Conservation (phyloP, 2,329 filamentous ascomycete species). For the Aspergillus nomiae region DNA sequence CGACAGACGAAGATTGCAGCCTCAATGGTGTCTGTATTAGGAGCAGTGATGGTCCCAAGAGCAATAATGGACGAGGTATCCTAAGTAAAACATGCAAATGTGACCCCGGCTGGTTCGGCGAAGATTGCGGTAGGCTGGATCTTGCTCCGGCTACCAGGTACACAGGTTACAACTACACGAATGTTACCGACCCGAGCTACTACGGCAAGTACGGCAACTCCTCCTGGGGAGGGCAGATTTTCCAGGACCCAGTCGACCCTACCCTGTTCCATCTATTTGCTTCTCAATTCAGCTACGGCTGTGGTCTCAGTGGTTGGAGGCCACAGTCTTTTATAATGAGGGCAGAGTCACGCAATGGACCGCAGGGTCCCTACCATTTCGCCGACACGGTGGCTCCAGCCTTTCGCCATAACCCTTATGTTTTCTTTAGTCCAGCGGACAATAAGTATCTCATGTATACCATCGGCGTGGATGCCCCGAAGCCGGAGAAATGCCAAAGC, state of each 20-base stretch:
- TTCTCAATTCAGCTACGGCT: conserved; percentile 50
- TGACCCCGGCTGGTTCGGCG: conserved; percentile 49
- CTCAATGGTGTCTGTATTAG: conserved; percentile 41
- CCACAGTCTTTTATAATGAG: conserved; percentile 50
- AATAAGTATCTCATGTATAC: conserved; percentile 48
- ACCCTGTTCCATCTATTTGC: conserved; percentile 49
- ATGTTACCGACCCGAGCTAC: conserved; percentile 6
- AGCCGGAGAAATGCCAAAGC: conserved; percentile 20
- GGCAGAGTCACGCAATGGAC: conserved; percentile 48
- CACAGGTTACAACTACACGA: conserved; percentile 52
- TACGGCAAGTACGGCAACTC: conserved; percentile 40
- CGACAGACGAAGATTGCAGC: conserved; percentile 40
- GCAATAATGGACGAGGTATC: not conserved
- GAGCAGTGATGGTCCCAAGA: not conserved
- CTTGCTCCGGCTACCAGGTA: conserved; percentile 43
- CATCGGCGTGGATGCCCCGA: conserved; percentile 43
- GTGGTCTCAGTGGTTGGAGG: conserved; percentile 51
- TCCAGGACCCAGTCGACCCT: conserved; percentile 45
- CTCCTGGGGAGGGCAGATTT: conserved; percentile 52
- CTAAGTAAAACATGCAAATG: conserved; percentile 14
- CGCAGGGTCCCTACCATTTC: conserved; percentile 49
- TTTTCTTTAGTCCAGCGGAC: conserved; percentile 50
- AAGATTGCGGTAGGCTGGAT: conserved; percentile 50
- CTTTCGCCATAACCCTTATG: conserved; percentile 52
- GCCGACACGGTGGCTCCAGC: conserved; percentile 43